Conservation (phyloP, 202 grass and related monocot genomes). For the Brachypodium distachyon region DNA sequence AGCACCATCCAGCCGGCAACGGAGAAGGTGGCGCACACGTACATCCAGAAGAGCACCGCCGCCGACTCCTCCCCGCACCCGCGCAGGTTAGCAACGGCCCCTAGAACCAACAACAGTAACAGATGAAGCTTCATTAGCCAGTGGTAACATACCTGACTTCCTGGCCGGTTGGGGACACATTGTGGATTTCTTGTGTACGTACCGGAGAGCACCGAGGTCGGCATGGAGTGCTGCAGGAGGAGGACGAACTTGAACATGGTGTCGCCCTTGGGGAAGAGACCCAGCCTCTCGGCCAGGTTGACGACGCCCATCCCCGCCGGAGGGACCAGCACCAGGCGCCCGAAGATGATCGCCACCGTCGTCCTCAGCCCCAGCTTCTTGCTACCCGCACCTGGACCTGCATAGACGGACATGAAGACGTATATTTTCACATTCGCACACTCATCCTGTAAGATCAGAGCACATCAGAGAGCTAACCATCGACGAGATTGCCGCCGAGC, state of each 20-base stretch:
- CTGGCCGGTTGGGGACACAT: not conserved
- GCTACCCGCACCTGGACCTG: conserved; percentile 53
- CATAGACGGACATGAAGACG: not conserved
- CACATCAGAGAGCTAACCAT: conserved; percentile 29
- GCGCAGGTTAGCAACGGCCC: not conserved
- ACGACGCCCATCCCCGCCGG: conserved; percentile 48
- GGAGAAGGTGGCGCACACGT: conserved; percentile 47
- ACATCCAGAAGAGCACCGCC: conserved; percentile 41
- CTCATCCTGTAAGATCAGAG: not conserved
- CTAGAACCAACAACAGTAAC: not conserved
- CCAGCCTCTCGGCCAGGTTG: conserved; percentile 38
- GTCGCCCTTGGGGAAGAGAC: conserved; percentile 40
- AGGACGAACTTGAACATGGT: conserved; percentile 71
- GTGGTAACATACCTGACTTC: too few species aligned
- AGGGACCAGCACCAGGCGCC: conserved; percentile 48
- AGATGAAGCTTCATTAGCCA: not conserved
- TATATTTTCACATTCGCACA: not conserved
- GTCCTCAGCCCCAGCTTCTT: conserved; percentile 47
- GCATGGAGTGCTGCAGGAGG: conserved; percentile 61
- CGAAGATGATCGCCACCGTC: conserved; percentile 45
- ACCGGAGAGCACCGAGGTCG: conserved; percentile 60
- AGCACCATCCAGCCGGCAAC: conserved; percentile 57
- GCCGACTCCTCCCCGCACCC: conserved; percentile 51
- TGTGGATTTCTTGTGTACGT: not conserved
- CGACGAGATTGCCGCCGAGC: conserved; percentile 58